Conservation (phyloP, 1,139 yeast genomes). For the Saccharomyces hybrid region DNA sequence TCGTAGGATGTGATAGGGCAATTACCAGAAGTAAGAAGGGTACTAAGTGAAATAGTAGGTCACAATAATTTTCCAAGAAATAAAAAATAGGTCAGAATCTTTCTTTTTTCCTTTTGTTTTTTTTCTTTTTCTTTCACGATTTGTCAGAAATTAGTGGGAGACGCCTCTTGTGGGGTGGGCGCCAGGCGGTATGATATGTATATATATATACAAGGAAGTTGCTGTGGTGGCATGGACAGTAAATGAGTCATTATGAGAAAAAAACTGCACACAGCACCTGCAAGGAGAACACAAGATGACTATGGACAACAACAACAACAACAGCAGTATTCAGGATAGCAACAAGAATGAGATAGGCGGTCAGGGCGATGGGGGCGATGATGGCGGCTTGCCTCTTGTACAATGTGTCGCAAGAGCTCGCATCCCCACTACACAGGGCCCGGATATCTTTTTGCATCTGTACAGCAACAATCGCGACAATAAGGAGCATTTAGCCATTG, state of each 20-base stretch:
- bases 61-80: no score
- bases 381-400: conserved; percentile 52
- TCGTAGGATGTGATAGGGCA: not conserved
- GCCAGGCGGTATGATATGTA: not conserved
- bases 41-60: no score
- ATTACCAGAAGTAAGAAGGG: not conserved
- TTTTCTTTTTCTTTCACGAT: not conserved
- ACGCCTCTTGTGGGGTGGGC: not conserved
- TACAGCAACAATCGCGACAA: conserved; percentile 79
- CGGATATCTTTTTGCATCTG: conserved; percentile 85
- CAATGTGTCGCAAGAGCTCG: conserved; percentile 84
- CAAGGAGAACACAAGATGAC: not conserved
- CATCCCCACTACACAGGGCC: conserved; percentile 35
- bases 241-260: not conserved
- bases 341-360: conserved; percentile 2
- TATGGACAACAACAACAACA: not conserved
- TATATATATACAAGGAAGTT: not conserved
- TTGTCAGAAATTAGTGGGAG: not conserved
- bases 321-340: not conserved
- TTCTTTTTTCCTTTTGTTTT: not conserved
- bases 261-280: not conserved
- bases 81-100: not conserved
- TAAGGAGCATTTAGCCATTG: conserved; percentile 95
- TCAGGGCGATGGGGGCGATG: not conserved
- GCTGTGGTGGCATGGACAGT: not conserved